These are phyloP conservation scores for Mycena belliarum DNA, from an alignment of 768 basidiomycete genomes.

Conservation along the genomic window DNA sequence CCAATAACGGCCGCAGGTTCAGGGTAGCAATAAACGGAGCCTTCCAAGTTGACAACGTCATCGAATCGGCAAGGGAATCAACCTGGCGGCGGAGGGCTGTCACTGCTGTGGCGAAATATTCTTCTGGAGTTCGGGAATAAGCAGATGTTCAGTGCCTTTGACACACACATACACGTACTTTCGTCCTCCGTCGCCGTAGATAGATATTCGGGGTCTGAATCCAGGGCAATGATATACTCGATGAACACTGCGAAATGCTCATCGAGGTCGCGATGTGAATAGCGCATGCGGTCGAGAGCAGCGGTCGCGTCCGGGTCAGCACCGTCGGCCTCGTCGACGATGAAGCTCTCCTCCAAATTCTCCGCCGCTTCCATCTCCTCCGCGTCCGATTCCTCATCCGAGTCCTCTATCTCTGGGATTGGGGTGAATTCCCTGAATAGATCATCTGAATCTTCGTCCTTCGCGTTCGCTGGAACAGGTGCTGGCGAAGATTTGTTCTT, in stretches of 20 bases:
- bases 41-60: slow-evolving; percentile 18
- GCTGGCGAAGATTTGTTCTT: slow-evolving; percentile 20
- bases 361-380: slow-evolving; percentile 1
- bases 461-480: slow-evolving; percentile 10
- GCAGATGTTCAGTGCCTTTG: not conserved
- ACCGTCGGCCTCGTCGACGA: slow-evolving; percentile 15
- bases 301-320: slow-evolving; percentile 16
- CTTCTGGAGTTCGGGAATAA: not conserved
- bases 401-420: slow-evolving; percentile 5
- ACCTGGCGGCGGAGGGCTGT: slow-evolving; percentile 7
- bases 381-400: not conserved
- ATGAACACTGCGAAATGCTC: slow-evolving; percentile 20
- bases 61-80: slow-evolving; percentile 20
- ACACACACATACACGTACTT: slow-evolving; percentile 8
- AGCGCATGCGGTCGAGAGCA: slow-evolving; percentile 19
- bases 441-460: not conserved
- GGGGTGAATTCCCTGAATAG: slow-evolving; percentile 17
- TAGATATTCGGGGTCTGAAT: slow-evolving; percentile 14
- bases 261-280: slow-evolving; percentile 17
- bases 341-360: slow-evolving; percentile 10
- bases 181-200: slow-evolving; percentile 15
- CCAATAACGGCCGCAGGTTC: slow-evolving; percentile 15
- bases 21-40: slow-evolving; percentile 20
- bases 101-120: slow-evolving; percentile 18
- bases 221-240: slow-evolving; percentile 18